Conservation (phyloP, 208 protist genomes). For the Wallacemonas sp. region DNA sequence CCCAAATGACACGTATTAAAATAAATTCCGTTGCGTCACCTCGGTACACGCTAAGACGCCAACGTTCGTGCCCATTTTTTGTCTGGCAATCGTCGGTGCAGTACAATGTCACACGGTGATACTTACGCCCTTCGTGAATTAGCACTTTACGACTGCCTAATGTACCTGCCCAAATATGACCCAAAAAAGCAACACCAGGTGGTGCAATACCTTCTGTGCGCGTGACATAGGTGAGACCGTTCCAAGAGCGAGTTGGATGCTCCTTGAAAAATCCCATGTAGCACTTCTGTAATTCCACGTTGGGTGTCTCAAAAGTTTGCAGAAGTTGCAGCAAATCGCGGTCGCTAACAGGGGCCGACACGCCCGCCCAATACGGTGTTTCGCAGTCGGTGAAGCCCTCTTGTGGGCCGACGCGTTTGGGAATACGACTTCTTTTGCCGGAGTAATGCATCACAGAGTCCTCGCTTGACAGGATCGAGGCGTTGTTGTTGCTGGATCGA, state of each 20-base stretch:
- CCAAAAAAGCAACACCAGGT: slow-evolving; percentile 54
- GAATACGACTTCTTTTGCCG: slow-evolving; percentile 55
- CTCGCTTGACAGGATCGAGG: slow-evolving; percentile 44
- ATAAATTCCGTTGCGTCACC: slow-evolving; percentile 38
- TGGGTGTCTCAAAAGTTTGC: slow-evolving; percentile 48
- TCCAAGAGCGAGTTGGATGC: slow-evolving; percentile 62
- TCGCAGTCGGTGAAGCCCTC: slow-evolving; percentile 76
- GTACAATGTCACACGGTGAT: slow-evolving; percentile 57
- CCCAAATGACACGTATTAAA: slow-evolving; percentile 64
- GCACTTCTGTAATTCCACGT: slow-evolving; percentile 70
- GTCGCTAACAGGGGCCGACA: slow-evolving; percentile 46
- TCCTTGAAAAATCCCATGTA: slow-evolving; percentile 68
- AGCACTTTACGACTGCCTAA: slow-evolving; percentile 55
- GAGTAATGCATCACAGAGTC: slow-evolving; percentile 57
- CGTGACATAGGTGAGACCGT: slow-evolving; percentile 76
- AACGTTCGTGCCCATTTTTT: slow-evolving; percentile 49
- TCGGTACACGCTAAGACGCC: slow-evolving; percentile 64
- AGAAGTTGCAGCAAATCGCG: slow-evolving; percentile 59
- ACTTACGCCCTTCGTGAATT: slow-evolving; percentile 52
- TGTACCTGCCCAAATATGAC: slow-evolving; percentile 61
- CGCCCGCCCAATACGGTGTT: slow-evolving; percentile 77
- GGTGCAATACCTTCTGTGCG: slow-evolving; percentile 36
- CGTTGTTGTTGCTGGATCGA: slow-evolving; percentile 6
- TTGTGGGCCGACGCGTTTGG: slow-evolving; percentile 51
- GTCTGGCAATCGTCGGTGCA: slow-evolving; percentile 73